Percentiles rank a stretch among this genome's conserved stretches.
phyloP scores from a whole-genome alignment of 2,329 filamentous ascomycete species.

The Penicillium sp. region DNA sequence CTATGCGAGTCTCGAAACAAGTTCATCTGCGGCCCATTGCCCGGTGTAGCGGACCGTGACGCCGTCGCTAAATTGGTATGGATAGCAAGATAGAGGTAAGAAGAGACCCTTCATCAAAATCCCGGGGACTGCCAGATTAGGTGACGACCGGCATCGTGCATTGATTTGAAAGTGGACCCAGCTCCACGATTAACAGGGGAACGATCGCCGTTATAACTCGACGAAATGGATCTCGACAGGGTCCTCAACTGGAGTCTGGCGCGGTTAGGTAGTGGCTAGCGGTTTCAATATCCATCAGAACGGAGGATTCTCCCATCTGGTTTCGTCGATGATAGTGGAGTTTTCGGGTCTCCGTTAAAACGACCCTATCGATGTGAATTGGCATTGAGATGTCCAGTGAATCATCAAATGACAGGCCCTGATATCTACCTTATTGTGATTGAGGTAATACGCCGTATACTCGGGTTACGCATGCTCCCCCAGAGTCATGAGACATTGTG shows the following conservation, averaged over 20 bases:
- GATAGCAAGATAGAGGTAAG: constrained; percentile 10
- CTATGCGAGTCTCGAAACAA: constrained; percentile 13
- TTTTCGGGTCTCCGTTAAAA: neutral
- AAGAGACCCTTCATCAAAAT: constrained; percentile 19
- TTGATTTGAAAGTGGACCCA: constrained; percentile 27
- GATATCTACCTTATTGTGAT: neutral
- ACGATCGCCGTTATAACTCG: constrained; percentile 23
- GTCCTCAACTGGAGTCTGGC: constrained; percentile 10
- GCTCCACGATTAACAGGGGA: constrained; percentile 24
- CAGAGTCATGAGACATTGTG: constrained; percentile 23
- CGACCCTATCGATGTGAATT: neutral
- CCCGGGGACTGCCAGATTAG: constrained; percentile 23
- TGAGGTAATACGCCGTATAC: neutral
- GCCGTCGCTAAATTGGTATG: constrained; percentile 28
- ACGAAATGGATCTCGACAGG: constrained; percentile 11
- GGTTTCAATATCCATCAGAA: constrained; percentile 19
- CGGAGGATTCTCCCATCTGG: constrained; percentile 22
- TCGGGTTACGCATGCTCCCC: neutral
- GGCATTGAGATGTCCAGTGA: neutral
- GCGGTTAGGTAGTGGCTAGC: constrained; percentile 13
- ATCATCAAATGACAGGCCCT: neutral
- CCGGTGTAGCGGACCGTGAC: constrained; percentile 22
- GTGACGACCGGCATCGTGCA: constrained; percentile 19
- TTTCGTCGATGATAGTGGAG: constrained; percentile 9
- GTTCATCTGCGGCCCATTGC: constrained; percentile 18